phyloP scores from a whole-genome alignment of 2,329 filamentous ascomycete genomes.

The Akanthomyces dipterigenus region DNA sequence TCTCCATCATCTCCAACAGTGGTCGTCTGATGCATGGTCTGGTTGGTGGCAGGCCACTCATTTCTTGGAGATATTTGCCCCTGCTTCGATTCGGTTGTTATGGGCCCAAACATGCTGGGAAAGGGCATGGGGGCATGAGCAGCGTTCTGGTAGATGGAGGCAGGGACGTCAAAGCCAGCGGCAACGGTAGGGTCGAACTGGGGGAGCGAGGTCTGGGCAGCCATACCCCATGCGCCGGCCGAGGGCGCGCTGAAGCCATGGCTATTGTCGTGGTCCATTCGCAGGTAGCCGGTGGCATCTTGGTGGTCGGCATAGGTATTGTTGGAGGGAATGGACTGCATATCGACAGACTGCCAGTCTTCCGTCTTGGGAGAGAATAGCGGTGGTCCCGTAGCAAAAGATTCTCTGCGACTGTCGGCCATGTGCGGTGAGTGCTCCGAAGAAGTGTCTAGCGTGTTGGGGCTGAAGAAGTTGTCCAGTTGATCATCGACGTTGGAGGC shows the following conservation, averaged over 20 bases:
- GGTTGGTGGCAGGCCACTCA: slow-evolving; percentile 47
- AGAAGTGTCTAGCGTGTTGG: slow-evolving; percentile 44
- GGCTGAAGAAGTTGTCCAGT: slow-evolving; percentile 3
- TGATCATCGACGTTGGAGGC: slow-evolving; percentile 6
- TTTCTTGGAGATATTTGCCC: slow-evolving; percentile 37
- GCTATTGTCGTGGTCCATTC: slow-evolving; percentile 47
- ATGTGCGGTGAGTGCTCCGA: slow-evolving; percentile 58
- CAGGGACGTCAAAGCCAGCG: slow-evolving; percentile 47
- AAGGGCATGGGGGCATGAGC: slow-evolving; percentile 50
- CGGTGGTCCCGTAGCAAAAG: slow-evolving; percentile 48
- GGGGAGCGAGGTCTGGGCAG: slow-evolving; percentile 66
- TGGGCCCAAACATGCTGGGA: slow-evolving; percentile 46
- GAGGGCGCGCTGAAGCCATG: slow-evolving; percentile 31
- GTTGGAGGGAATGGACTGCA: slow-evolving; percentile 57
- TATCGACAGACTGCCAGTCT: slow-evolving; percentile 57
- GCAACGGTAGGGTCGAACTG: slow-evolving; percentile 57
- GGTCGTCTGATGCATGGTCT: slow-evolving; percentile 53
- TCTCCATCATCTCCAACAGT: slow-evolving; percentile 50
- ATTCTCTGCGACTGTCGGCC: slow-evolving; percentile 56
- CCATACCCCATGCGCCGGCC: slow-evolving; percentile 47
- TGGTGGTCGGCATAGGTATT: slow-evolving; percentile 54
- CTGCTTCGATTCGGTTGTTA: slow-evolving; percentile 46
- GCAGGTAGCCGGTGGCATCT: slow-evolving; percentile 62
- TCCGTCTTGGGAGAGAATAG: slow-evolving; percentile 61
- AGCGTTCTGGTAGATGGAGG: slow-evolving; percentile 46